Base-by-base conservation (phyloP, 495 filamentous ascomycete genomes). In the Talaromyces trachyspermus region DNA sequence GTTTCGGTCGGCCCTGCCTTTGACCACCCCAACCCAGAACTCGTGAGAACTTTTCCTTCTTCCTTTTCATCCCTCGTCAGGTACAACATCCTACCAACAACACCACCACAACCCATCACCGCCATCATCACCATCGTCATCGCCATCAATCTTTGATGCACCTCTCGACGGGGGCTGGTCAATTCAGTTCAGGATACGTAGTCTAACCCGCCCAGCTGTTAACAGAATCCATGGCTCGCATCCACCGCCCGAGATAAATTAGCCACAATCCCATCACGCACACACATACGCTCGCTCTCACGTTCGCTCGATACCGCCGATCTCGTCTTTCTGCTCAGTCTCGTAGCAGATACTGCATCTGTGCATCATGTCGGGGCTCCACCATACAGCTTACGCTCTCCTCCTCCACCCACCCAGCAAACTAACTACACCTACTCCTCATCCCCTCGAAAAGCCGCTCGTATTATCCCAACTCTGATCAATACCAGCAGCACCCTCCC, bases 401-500 rank as follows among this genome's bases (percentile, higher is more conserved):
- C 70, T 52, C 62, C 68, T 48, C 66, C 68, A 54, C 66, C 66
- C 32, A 56, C 57, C 61, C 52, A 64, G 57, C 66, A 68, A 55
- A 57, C 61, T 49, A 64, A 56, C 24, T 68, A 63, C 49, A 51
- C 59, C 53, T 55, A 55, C 49, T 69, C 67, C 52, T 52, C 43
- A 22, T 70, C 63, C 71, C 66, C 36, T 63, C 58, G 61, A 76
- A 79, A 70, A 62, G 62, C 51, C 75, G 70, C 52, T 58, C 64
- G 27, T 71, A 61, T 37, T 71, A 75, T 54, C 75, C 76, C 50
- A 80, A 75, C 63, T 80, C 79, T 69, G 79, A 76, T 17, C 69
- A 68, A 48, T 81, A 80, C 56, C 69, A 62, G 23, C 66, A 65
- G 27, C 66, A 64, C 47, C 77, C 58, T 68, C 81, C n/a, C 58